Percentiles rank a stretch among this genome's conserved stretches.
These are phyloP conservation scores for Rosa multiflora DNA, from an alignment of 306 rosid genomes.

Conservation along the genomic window DNA sequence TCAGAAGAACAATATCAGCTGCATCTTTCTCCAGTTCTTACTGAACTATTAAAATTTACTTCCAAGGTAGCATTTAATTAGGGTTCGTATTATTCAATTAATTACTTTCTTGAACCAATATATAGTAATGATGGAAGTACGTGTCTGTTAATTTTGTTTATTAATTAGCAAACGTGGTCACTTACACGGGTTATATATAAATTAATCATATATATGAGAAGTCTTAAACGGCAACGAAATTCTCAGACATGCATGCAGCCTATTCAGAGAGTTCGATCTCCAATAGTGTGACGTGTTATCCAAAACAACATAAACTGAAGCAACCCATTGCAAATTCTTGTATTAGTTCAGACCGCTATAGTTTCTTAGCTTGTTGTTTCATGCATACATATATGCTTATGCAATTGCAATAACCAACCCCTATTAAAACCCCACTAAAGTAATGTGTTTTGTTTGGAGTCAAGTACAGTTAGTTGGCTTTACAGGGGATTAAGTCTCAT, in stretches of 20 bases:
- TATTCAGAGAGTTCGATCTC: not conserved
- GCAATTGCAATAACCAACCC: constrained; percentile 16
- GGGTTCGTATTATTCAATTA: not conserved
- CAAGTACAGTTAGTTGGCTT: constrained; percentile 56
- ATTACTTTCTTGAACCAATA: not conserved
- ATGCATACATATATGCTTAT: constrained; percentile 9
- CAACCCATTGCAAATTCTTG: constrained; percentile 42
- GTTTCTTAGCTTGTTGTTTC: constrained; percentile 2
- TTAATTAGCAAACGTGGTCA: not conserved
- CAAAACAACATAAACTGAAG: constrained; percentile 39
- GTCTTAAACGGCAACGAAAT: constrained; percentile 24
- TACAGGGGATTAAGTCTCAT: constrained; percentile 36
- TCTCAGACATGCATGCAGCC: constrained; percentile 2
- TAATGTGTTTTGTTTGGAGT: constrained; percentile 8
- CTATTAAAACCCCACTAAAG: constrained; percentile 24
- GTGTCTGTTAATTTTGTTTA: not conserved
- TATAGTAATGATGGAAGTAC: not conserved
- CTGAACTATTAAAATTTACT: not conserved
- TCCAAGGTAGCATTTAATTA: not conserved
- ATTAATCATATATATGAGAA: not conserved
- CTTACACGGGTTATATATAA: not conserved
- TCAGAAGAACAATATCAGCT: not conserved
- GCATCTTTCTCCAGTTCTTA: not conserved
- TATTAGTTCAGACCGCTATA: constrained; percentile 34
- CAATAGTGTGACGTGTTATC: constrained; percentile 41